Evolutionary conservation across 2,329 filamentous ascomycete species (phyloP), one percentile per base, ranked within the genome.

Genomic region (Bipolaris gigantea): DNA sequence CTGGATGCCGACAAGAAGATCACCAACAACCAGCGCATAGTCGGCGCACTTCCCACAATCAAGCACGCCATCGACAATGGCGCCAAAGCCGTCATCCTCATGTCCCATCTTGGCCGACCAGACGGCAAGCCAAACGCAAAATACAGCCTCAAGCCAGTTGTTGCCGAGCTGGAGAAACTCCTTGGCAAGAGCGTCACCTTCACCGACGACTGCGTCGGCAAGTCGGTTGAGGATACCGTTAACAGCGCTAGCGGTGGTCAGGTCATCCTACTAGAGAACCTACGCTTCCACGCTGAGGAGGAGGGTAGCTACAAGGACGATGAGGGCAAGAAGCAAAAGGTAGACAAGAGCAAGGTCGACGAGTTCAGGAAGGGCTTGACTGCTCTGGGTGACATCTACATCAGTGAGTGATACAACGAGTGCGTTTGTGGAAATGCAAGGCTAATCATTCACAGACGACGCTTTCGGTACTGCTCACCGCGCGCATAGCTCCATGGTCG

Each of bases 401-500:
- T 99, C 85, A 99, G 91, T 96, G 74, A 79, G 90, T 61, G 34
- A 10, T 23, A 38, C 1, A 40, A 10, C 11, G 27, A 8, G 19
- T 15, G 5, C 15, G 30, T 46, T 1, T 2, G 13, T 15, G 9
- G 7, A 13, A 32, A 9, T 30, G 43, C 57, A 23, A 62, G 60
- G 66, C 65, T 73, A 50, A 63, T 51, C 6, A 27, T 25, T 25
- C 16, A 1, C 64, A 95, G 91, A 99, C 80, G 94, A 99, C 73
- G 94, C 95, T 60, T 99, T 99, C 76, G 94, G 94, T 77, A 99
- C 94, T 59, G 94, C 94, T 57, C 94, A 99, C 83, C 91, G 94
- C 76, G 94, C 90, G 44, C 94, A 99, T 86, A 97, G 92, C 78
- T 97, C 93, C 77, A 99, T 99, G 94, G 94, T 99, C 70, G 94